Evolutionary conservation across 2,329 filamentous ascomycete species (phyloP), one percentile per base, ranked within the genome.

Genomic region (Periglandula ipomoeae): DNA sequence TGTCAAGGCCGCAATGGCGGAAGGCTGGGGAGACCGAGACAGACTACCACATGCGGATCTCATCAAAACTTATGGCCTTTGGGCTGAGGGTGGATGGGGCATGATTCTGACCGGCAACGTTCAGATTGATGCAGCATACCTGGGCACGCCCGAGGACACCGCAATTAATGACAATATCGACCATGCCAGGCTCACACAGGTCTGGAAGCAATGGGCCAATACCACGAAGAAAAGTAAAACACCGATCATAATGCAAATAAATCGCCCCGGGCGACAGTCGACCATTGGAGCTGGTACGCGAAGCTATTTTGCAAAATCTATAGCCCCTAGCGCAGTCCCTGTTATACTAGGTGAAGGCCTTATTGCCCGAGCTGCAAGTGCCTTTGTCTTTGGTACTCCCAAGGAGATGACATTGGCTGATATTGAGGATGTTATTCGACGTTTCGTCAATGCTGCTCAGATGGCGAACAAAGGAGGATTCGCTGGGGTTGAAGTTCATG

Each of bases 1-100:
- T 1, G 66, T 60, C 40, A 70, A 75, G 54, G 68, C 77, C 40
- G 74, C 78, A 27, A 70, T 80, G 64, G 68, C 73, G 4, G 72
- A 78, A 53, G 53, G 54, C 4, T 59, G 73, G 58, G 64, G 67
- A 23, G 64, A 69, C 53, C 59, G 57, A 5, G 60, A 72, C 49
- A 53, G 72, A 24, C 64, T 71, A 1, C 76, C 76, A 0, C 67
- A 67, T 11, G 56, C 69, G 6, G 59, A 65, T 2, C 64, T 76
- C 13, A 43, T 63, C 3, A 59, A 69, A 2, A 65, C 73, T 1
- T 84, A 84, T 54, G 61, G 64, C 2, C 58, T 63, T 53, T 84
- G 79, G 79, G 71, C 71, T 0, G 61, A 70, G 8, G 74, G 74
- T 3, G 70, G 67, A n/a, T 78, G 74, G 73, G 76, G 75, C 1